A percentile compares a stretch with the other conserved stretches of the same genome.
Conservation (phyloP, 78 protist genomes). For the Monosiga brevicollis region DNA sequence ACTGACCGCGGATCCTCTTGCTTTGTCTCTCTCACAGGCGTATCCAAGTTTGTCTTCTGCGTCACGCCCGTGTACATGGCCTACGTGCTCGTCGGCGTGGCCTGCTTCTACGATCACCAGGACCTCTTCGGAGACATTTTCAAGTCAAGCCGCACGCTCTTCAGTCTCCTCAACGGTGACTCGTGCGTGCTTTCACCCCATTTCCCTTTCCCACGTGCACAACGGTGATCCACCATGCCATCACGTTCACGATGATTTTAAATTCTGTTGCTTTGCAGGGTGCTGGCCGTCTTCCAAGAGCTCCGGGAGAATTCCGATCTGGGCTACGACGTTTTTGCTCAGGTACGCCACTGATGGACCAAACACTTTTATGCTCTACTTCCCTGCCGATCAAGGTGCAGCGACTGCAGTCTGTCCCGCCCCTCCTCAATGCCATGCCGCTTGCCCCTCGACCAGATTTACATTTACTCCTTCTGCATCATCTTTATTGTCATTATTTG, state of each 20-base stretch:
- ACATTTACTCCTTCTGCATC: slow-evolving; percentile 7
- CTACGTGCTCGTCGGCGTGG: slow-evolving; percentile 1
- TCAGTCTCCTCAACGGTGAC: slow-evolving; percentile 8
- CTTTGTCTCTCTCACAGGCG: too few relatives aligned
- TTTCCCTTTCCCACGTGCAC: too few relatives aligned
- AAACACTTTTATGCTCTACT: too few relatives aligned
- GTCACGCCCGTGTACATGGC: neutral
- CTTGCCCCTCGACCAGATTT: neutral
- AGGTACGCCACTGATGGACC: too few relatives aligned
- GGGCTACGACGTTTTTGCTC: too few relatives aligned
- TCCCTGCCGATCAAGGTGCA: too few relatives aligned
- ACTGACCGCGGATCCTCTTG: too few relatives aligned
- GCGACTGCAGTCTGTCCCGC: too few relatives aligned
- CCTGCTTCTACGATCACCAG: neutral
- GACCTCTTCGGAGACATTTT: neutral
- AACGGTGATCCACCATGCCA: too few relatives aligned
- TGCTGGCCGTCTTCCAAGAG: neutral
- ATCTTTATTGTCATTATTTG: neutral
- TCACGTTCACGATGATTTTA: neutral
- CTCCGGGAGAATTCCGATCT: neutral
- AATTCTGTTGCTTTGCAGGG: neutral
- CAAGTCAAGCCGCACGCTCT: slow-evolving; percentile 8
- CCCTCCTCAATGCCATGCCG: too few relatives aligned
- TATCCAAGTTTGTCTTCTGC: too few relatives aligned
- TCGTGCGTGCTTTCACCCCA: too few relatives aligned